phyloP scores from a whole-genome alignment of 345 rosid species.

The Hevea brasiliensis region DNA sequence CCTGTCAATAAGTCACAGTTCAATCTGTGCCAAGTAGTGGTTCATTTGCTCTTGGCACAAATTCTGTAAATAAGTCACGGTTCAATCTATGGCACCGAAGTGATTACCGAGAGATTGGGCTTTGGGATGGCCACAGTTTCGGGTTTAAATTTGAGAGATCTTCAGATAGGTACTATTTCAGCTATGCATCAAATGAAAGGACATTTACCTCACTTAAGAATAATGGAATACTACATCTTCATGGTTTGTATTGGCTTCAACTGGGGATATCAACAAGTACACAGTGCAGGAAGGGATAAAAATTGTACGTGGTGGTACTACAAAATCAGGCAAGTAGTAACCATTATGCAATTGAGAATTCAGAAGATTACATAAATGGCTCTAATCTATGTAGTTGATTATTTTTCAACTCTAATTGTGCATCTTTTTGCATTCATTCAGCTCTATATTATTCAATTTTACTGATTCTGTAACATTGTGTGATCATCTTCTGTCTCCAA shows the following conservation, averaged over 20 bases:
- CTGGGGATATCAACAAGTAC: slow-evolving; percentile 14
- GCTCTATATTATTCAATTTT: too few species aligned
- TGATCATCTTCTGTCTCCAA: neutral
- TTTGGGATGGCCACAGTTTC: slow-evolving; percentile 19
- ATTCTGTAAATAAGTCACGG: neutral
- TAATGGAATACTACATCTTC: neutral
- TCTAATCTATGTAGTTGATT: too few species aligned
- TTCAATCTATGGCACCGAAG: neutral
- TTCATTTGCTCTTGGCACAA: neutral
- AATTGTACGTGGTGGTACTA: neutral
- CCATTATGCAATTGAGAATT: too few species aligned
- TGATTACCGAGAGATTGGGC: neutral
- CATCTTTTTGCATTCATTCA: too few species aligned
- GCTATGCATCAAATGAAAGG: slow-evolving; percentile 5
- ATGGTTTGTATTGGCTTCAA: slow-evolving; percentile 23
- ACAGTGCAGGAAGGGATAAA: neutral
- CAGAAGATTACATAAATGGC: too few species aligned
- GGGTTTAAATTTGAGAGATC: slow-evolving; percentile 7
- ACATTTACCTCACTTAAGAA: slow-evolving; percentile 16
- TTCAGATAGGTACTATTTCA: slow-evolving; percentile 14
- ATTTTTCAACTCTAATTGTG: too few species aligned
- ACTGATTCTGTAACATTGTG: neutral
- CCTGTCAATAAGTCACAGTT: too few species aligned
- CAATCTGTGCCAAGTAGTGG: neutral
- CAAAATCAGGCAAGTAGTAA: too few species aligned